Evolutionary conservation across 2,329 filamentous ascomycete species (phyloP), one percentile per base, ranked within the genome.

Genomic region (Falciphora oryzae): DNA sequence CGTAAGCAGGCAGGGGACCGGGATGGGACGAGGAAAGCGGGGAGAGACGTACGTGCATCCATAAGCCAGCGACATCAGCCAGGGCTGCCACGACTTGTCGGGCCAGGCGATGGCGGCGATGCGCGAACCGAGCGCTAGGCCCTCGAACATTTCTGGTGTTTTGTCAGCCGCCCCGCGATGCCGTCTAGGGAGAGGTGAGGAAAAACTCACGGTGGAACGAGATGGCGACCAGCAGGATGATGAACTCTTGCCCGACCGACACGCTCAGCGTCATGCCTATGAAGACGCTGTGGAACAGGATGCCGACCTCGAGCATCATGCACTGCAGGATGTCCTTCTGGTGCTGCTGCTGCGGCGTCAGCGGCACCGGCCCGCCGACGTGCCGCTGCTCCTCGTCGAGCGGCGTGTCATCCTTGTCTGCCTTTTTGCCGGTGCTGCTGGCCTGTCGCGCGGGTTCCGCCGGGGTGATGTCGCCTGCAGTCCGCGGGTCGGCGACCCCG

Each of bases 231-330:
- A 94, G 80, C 67, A 94, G 89, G 22, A 93, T 89, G 56, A 91
- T 79, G 71, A 94, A 94, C 1, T 89, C 86, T 0, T 90, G 88
- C 0, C 90, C 90, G 0, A 89, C 91, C 0, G 91, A 88, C 0
- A 94, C 91, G 1, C 89, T 92, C 50, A 94, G 83, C 4, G 91
- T 90, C 89, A 93, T 93, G 66, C 91, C 91, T 70, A 94, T 93
- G 72, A 94, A 94, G 65, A 94, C 83, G 71, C 87, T 91, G 78
- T 94, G 91, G 73, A 93, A 93, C 22, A 94, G 81, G 67, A 94
- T 93, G 22, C 91, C 91, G 0, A 90, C 89, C 76, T 93, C 91
- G 3, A 94, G 83, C 29, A 94, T 81, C 57, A 93, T 79, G 69
- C 90, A 93, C 74, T 93, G 91, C 5, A 93, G 78, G 68, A 93